Evolutionary conservation across 805 yeast species (phyloP), one percentile per base, ranked within the genome.

Genomic region (Suhomyces pyralidae): DNA sequence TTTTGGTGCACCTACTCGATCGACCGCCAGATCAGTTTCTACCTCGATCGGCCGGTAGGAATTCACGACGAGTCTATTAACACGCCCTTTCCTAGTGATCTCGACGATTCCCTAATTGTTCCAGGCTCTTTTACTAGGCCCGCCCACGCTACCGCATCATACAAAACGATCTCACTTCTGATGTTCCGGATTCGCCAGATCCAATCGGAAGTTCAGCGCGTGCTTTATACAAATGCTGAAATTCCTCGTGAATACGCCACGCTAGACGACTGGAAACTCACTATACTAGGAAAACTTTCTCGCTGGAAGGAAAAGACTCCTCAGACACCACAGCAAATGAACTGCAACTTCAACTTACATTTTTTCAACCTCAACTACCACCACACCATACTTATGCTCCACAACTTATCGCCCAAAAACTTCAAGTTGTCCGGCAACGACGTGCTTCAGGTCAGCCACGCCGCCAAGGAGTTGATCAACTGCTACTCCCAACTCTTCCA

Each of bases 1-100:
- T 91, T 92, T 61, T 91, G 97, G 97, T 87, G 96, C 65, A 83
- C 93, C 1, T 91, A 91, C 65, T 81, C 92, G 1, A 69, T 92
- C 51, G 97, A 91, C 66, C 71, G 97, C 22, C 96, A 90, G 64
- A 83, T 90, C 8, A 87, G 96, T 64, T 84, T 91, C 44, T 90
- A 90, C 63, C 73, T 91, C 48, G 96, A 96, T 0, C 77, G 97
- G 38, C 97, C 97, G 0, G 85, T 87, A 58, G 94, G 96, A 0
- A 86, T 91, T 1, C 94, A 96, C 0, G 97, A 91, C 59, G 91
- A 86, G 57, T 79, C 84, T 48, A 81, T 90, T 44, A 78, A 82
- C 49, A 85, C 88, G 1, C 81, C 81, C 40, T 88, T 85, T 63
- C 96, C 96, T 0, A 80, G 87, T 15, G 78, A 78, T 42, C 68